Percentiles rank a stretch among this genome's conserved stretches.
Conservation (phyloP, 208 protist genomes). For the Strigomonas oncopelti region DNA sequence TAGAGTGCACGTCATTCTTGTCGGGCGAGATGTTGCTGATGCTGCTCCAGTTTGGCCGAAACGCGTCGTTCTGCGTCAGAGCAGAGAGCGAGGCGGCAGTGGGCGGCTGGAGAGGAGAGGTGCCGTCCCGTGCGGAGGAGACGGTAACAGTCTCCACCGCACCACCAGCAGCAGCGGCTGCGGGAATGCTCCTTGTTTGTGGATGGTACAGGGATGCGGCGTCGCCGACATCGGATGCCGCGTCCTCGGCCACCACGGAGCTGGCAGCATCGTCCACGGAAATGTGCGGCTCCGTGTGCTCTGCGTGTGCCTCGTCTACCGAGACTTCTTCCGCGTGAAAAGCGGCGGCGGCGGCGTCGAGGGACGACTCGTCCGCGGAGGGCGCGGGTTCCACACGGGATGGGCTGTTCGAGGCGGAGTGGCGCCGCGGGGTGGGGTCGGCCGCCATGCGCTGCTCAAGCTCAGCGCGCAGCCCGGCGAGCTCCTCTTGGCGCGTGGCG, state of each 20-base stretch:
- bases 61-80: background rate
- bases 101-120: background rate
- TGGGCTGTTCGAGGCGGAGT: background rate
- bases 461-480: slow-evolving; percentile 44
- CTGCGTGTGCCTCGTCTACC: background rate
- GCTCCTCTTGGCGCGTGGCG: slow-evolving; percentile 27
- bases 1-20: slow-evolving; percentile 31
- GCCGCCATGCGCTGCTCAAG: slow-evolving; percentile 14
- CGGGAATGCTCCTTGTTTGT: too few relatives aligned
- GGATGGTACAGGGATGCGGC: too few relatives aligned
- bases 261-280: background rate
- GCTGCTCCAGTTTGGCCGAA: slow-evolving; percentile 29
- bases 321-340: background rate
- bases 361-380: background rate
- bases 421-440: background rate
- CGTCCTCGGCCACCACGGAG: background rate
- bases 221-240: too few relatives aligned
- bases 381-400: background rate
- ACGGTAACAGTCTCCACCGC: too few relatives aligned
- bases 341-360: background rate
- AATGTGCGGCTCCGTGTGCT: background rate
- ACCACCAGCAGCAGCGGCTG: too few relatives aligned
- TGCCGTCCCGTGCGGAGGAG: background rate
- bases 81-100: background rate
- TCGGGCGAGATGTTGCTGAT: slow-evolving; percentile 40